These are phyloP conservation scores for Raphanus sativus DNA, from an alignment of 345 rosid species.

Conservation along the genomic window DNA sequence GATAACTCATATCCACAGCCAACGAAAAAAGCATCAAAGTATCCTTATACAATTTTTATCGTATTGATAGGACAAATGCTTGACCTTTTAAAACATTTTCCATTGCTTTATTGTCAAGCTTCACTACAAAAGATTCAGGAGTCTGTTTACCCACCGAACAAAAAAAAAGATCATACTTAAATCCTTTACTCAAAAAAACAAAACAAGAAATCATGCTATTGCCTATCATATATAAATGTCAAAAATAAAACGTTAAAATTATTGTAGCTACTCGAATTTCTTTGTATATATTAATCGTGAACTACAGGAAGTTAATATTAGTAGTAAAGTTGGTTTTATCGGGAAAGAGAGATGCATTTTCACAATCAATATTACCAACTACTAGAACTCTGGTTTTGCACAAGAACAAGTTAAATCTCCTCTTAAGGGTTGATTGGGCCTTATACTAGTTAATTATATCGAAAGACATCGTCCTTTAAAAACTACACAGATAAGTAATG, in stretches of 20 bases:
- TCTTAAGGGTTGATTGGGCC: not conserved
- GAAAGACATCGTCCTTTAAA: not conserved
- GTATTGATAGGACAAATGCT: conserved; percentile 13
- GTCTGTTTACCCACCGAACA: not conserved
- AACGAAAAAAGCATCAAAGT: not conserved
- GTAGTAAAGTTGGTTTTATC: too few relatives aligned
- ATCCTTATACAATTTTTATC: not conserved
- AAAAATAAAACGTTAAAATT: not conserved
- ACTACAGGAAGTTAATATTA: too few relatives aligned
- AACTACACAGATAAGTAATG: not conserved
- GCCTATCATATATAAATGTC: not conserved
- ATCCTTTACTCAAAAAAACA: not conserved
- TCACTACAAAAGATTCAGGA: conserved; percentile 5
- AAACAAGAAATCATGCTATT: not conserved
- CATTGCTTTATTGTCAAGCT: not conserved
- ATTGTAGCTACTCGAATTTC: not conserved
- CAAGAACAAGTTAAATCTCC: not conserved
- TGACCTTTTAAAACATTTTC: not conserved
- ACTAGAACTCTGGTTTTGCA: not conserved
- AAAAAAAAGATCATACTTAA: too few relatives aligned
- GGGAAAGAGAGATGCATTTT: not conserved
- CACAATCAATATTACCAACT: not conserved
- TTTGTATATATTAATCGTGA: not conserved
- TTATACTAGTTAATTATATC: not conserved
- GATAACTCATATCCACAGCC: conserved; percentile 18